A percentile compares a stretch with the other conserved stretches of the same genome.
These are phyloP conservation scores for Jamesozyma piceae DNA, from an alignment of 805 yeast genomes.

Conservation along the genomic window DNA sequence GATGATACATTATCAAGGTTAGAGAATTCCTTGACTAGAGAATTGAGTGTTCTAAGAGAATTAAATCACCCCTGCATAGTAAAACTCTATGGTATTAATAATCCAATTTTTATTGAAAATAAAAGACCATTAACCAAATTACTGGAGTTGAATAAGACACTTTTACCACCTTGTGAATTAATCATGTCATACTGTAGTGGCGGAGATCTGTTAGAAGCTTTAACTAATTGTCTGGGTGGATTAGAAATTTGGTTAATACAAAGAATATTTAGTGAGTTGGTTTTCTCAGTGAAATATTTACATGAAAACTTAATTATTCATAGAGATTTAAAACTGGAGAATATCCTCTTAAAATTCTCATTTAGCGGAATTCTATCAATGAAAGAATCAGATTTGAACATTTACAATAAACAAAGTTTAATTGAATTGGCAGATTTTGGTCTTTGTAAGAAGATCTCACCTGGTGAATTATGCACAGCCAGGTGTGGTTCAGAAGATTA, in stretches of 20 bases:
- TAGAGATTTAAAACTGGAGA: conserved; percentile 87
- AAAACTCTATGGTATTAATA: conserved; percentile 41
- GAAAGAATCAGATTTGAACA: conserved; percentile 10
- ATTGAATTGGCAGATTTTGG: conserved; percentile 83
- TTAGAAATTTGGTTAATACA: conserved; percentile 44
- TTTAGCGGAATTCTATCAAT: conserved; percentile 25
- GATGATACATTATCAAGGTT: conserved; percentile 43
- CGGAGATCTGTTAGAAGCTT: conserved; percentile 72
- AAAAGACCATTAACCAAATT: conserved; percentile 22
- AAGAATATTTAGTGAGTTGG: conserved; percentile 61
- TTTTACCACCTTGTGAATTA: conserved; percentile 35
- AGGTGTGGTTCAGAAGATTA: conserved; percentile 96
- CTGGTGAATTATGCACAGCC: conserved; percentile 59
- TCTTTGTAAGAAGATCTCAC: conserved; percentile 59
- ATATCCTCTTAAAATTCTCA: conserved; percentile 45
- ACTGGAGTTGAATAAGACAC: conserved; percentile 18
- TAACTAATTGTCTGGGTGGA: conserved; percentile 33
- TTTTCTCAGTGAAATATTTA: conserved; percentile 59
- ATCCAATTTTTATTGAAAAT: conserved; percentile 18
- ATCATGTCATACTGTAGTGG: conserved; percentile 73
- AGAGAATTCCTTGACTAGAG: conserved; percentile 61
- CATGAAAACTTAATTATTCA: conserved; percentile 68
- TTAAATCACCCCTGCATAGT: conserved; percentile 65
- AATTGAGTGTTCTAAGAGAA: conserved; percentile 51
- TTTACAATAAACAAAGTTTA: conserved; percentile 20